phyloP scores from a whole-genome alignment of 176 grass and related monocot species.

The Raddia guianensis region DNA sequence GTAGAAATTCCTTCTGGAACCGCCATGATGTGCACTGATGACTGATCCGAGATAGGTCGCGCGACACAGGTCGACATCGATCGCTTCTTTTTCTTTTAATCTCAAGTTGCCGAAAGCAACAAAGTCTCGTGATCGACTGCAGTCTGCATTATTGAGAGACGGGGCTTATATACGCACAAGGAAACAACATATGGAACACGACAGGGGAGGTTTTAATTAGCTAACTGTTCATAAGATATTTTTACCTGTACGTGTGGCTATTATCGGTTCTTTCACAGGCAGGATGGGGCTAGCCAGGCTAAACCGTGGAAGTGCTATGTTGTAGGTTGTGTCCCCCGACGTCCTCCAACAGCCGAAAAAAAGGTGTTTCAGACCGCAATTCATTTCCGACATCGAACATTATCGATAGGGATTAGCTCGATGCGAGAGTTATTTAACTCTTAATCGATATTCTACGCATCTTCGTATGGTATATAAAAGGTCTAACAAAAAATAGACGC shows the following conservation, averaged over 20 bases:
- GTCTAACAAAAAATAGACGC: no score
- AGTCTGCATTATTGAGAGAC: slow-evolving; percentile 6
- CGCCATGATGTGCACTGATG: background rate
- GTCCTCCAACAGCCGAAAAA: no score
- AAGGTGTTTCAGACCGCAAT: no score
- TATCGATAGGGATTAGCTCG: no score
- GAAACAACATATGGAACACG: background rate
- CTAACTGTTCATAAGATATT: slow-evolving; percentile 6
- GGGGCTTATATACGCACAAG: background rate
- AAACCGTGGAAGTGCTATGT: background rate
- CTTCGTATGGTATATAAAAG: no score
- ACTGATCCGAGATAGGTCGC: background rate
- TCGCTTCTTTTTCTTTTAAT: background rate
- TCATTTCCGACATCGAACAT: no score
- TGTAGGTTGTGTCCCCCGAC: background rate
- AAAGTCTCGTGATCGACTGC: slow-evolving; percentile 16
- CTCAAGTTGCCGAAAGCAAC: slow-evolving; percentile 18
- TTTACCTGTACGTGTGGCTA: slow-evolving; percentile 9
- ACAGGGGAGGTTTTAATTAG: background rate
- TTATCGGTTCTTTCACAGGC: background rate
- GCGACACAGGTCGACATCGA: background rate
- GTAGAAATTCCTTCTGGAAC: background rate
- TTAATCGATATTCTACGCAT: no score
- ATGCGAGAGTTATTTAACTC: no score
- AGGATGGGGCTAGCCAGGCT: background rate